Evolutionary conservation across 2,329 filamentous ascomycete genomes (phyloP).

Genomic region (Aureobasidium lini): DNA sequence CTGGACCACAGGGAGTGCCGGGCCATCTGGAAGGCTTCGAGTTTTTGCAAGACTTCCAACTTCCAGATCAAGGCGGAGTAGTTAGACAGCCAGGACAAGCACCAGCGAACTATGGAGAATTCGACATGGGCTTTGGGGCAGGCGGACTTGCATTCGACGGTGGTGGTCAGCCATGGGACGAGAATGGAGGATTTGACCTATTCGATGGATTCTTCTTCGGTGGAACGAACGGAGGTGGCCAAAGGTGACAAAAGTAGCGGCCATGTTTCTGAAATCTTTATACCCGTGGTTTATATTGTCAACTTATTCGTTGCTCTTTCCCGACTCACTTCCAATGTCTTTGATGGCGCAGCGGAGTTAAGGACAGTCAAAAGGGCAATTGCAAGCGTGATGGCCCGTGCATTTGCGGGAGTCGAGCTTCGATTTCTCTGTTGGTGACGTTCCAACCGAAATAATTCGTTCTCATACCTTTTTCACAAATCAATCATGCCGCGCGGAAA

Average conservation of each 20-base stretch:
- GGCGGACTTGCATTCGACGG: slow-evolving; percentile 28
- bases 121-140: slow-evolving; percentile 52
- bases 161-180: slow-evolving; percentile 48
- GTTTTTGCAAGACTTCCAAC: slow-evolving; percentile 46
- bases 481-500: slow-evolving; percentile 7
- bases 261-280: not conserved
- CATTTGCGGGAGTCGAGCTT: not conserved
- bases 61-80: not conserved
- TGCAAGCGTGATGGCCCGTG: not conserved
- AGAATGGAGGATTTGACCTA: slow-evolving; percentile 36
- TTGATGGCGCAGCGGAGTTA: too few species aligned
- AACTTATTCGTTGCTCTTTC: not conserved
- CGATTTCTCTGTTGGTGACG: slow-evolving; percentile 8
- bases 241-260: not conserved
- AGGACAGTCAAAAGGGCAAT: not conserved
- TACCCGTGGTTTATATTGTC: not conserved
- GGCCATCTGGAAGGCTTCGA: slow-evolving; percentile 31
- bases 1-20: not conserved
- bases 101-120: slow-evolving; percentile 43
- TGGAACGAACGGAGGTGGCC: slow-evolving; percentile 23
- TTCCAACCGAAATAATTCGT: not conserved
- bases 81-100: slow-evolving; percentile 9
- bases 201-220: slow-evolving; percentile 71
- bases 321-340: too few species aligned
- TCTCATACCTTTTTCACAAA: not conserved